Evolutionary conservation across 371 early-diverging fungal species (phyloP).

Genomic region (Mycotypha africana): DNA sequence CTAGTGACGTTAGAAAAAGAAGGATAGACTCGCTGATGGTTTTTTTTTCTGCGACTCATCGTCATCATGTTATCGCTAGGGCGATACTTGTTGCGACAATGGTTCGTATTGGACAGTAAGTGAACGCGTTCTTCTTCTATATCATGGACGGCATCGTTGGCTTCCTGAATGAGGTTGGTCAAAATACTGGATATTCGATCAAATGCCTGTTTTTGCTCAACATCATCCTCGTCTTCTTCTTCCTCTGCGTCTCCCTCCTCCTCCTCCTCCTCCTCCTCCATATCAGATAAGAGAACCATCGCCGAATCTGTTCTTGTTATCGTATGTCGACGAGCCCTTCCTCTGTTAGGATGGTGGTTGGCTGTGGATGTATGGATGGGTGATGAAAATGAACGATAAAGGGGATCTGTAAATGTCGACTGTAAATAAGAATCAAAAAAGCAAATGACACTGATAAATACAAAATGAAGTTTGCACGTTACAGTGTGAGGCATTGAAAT

Average conservation of each 20-base stretch:
- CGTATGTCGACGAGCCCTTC: conserved; percentile 28
- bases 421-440: too few species aligned
- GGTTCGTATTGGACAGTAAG: background rate
- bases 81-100: background rate
- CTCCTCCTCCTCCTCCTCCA: conserved; percentile 18
- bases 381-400: too few species aligned
- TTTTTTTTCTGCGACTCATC: conserved; percentile 19
- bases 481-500: too few species aligned
- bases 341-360: too few species aligned
- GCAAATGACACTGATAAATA: too few species aligned
- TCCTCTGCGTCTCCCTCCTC: too few species aligned
- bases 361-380: background rate
- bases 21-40: conserved; percentile 4
- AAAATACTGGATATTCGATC: conserved; percentile 41
- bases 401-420: conserved; percentile 2
- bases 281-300: conserved; percentile 28
- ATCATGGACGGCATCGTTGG: conserved; percentile 38
- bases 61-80: conserved; percentile 5
- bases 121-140: conserved; percentile 29
- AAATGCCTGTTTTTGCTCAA: conserved; percentile 27
- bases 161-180: conserved; percentile 37
- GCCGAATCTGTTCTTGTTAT: conserved; percentile 39
- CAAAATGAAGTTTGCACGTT: too few species aligned
- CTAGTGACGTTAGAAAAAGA: too few species aligned
- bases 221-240: conserved; percentile 12